Evolutionary conservation across 2,329 filamentous ascomycete species (phyloP), one percentile per base, ranked within the genome.

Genomic region (Fusarium euwallaceae): DNA sequence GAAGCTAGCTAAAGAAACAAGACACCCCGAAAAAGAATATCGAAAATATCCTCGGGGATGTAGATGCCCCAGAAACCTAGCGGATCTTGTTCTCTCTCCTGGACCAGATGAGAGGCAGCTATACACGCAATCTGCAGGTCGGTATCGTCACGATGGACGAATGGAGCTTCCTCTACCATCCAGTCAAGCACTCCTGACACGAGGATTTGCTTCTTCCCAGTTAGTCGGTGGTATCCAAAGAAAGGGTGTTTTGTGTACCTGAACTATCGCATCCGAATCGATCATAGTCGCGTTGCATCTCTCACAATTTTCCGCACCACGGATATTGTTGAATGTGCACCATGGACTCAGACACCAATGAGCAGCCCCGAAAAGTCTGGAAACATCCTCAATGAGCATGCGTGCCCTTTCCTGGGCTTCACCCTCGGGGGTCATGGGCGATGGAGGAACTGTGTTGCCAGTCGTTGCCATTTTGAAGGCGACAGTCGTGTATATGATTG

Each of bases 401-500:
- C 17, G 39, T 43, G 39, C n/a, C 17, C 17, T 41, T n/a, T 5
- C 37, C 9, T 41, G 8, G 4, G 8, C 37, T n/a, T n/a, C 37
- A n/a, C 17, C 17, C 17, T 41, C 14, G 7, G 16, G 11, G 16
- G 37, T n/a, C 16, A n/a, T n/a, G 37, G 9, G 37, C 37, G 9
- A 39, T 39, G 37, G 37, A 39, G 37, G 7, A 39, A 9, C 17
- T 39, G 17, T 39, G 37, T 39, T 39, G 37, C 9, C 17, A 6
- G 39, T 43, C 5, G n/a, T 45, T 22, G 7, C 43, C 43, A 45
- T 45, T 5, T 45, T 45, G 20, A 45, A 5, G 20, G 12, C 2
- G 2, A 4, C 1, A 24, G 3, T 16, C 0, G 12, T 24, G 20
- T 22, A 8, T 7, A 4, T 22, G 20, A 9, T 22, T 2, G 12